Evolutionary conservation across 2,329 filamentous ascomycete species (phyloP).

Genomic region (Colletotrichum nymphaeae): DNA sequence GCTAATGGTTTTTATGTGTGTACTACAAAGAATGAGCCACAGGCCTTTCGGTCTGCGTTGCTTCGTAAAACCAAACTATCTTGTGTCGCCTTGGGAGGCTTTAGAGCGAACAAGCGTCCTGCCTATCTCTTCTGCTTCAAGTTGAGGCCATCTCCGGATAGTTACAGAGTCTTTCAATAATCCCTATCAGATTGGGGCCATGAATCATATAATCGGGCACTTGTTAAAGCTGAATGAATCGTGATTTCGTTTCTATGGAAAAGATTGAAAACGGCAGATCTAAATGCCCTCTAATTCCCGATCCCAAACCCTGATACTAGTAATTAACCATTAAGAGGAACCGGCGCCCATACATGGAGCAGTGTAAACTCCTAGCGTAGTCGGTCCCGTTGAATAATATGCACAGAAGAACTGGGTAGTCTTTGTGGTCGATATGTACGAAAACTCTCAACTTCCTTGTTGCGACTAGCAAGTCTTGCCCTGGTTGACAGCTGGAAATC

Average conservation of each 20-base stretch:
- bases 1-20: background rate
- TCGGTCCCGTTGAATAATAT: constrained; percentile 6
- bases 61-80: background rate
- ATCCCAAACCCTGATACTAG: background rate
- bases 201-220: background rate
- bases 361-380: background rate
- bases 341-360: background rate
- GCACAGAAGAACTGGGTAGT: background rate
- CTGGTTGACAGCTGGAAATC: constrained; percentile 7
- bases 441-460: background rate
- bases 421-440: background rate
- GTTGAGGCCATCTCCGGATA: background rate
- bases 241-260: constrained; percentile 19
- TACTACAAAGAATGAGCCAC: too few species aligned
- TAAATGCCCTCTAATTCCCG: background rate
- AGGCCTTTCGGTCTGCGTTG: background rate
- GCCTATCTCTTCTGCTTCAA: background rate
- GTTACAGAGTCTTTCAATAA: background rate
- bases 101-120: background rate
- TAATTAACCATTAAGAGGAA: background rate
- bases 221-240: background rate
- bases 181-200: background rate
- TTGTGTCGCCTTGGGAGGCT: background rate
- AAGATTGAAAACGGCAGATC: background rate
- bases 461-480: constrained; percentile 16